Conservation (phyloP, 441 rosid species). For the Sinapis alba region DNA sequence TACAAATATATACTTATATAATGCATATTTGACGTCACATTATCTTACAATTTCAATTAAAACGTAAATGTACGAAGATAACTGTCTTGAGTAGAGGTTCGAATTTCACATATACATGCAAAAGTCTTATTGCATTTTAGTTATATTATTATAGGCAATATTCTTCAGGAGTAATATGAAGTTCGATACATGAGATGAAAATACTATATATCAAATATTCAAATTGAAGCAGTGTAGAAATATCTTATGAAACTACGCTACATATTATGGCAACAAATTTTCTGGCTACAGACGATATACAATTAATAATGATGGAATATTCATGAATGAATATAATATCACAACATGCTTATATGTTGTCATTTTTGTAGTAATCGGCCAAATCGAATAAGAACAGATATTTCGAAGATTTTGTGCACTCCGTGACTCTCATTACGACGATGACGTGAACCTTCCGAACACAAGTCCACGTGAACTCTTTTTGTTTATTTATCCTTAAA, state of each 20-base stretch:
- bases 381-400: conserved; percentile 16
- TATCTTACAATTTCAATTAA: not conserved
- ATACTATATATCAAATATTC: not conserved
- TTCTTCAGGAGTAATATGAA: not conserved
- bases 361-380: conserved; percentile 20
- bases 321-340: not conserved
- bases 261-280: not conserved
- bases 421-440: conserved; percentile 37
- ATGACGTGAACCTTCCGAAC: conserved; percentile 37
- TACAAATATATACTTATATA: not conserved
- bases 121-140: not conserved
- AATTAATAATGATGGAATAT: not conserved
- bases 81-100: not conserved
- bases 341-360: not conserved
- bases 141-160: not conserved
- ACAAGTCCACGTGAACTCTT: conserved; percentile 32
- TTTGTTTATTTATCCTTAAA: conserved; percentile 8
- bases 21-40: not conserved
- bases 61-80: not conserved
- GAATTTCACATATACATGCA: not conserved
- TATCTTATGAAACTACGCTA: not conserved
- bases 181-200: not conserved
- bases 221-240: not conserved
- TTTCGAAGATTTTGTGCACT: conserved; percentile 28
- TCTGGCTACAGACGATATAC: not conserved